Evolutionary conservation across 805 yeast genomes (phyloP).

Genomic region (Debaryomyces maramus): DNA sequence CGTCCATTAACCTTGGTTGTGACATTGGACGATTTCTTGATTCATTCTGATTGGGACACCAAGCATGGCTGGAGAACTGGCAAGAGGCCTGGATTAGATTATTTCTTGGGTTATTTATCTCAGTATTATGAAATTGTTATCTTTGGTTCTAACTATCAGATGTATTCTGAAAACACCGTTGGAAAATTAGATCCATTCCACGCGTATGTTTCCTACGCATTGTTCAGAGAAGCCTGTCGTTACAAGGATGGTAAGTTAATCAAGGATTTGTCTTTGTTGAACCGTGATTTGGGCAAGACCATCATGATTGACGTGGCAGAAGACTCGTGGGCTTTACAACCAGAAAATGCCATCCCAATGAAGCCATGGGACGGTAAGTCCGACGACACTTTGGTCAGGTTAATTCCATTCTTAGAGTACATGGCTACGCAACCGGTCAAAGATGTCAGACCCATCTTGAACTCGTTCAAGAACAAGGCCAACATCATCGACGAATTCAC

Average conservation of each 20-base stretch:
- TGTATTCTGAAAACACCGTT: constrained; percentile 80
- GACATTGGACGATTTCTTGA: constrained; percentile 83
- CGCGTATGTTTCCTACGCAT: constrained; percentile 81
- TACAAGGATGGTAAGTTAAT: constrained; percentile 85
- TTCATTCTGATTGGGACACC: constrained; percentile 90
- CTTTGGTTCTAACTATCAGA: constrained; percentile 81
- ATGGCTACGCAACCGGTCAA: constrained; percentile 81
- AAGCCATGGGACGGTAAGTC: constrained; percentile 84
- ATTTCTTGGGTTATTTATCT: constrained; percentile 90
- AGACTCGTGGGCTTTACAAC: constrained; percentile 75
- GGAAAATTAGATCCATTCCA: constrained; percentile 91
- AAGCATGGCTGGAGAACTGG: constrained; percentile 98
- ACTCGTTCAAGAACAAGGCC: constrained; percentile 65
- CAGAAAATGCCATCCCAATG: constrained; percentile 89
- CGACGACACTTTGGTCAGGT: constrained; percentile 73
- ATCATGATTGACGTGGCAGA: constrained; percentile 77
- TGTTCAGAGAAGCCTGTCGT: constrained; percentile 88
- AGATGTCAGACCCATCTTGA: constrained; percentile 88
- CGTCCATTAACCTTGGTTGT: constrained; percentile 90
- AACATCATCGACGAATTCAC: constrained; percentile 78
- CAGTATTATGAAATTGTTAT: constrained; percentile 95
- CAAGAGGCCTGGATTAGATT: constrained; percentile 97
- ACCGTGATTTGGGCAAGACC: constrained; percentile 85
- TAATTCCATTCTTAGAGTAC: constrained; percentile 93
- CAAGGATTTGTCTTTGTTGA: constrained; percentile 86